Evolutionary conservation across 768 basidiomycete genomes (phyloP).

Genomic region (Russula dissimulans): DNA sequence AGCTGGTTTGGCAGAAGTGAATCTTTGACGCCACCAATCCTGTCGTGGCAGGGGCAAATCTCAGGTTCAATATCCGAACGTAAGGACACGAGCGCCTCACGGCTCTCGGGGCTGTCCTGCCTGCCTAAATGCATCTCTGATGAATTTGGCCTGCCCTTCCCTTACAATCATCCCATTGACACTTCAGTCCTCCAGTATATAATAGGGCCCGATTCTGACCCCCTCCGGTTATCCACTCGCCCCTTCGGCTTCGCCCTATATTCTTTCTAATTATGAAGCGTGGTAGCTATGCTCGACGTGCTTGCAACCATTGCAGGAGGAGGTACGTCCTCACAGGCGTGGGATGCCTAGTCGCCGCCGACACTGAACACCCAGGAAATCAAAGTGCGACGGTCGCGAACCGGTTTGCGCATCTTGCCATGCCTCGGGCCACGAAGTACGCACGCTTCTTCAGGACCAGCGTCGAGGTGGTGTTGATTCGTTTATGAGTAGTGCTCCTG

Average conservation of each 20-base stretch:
- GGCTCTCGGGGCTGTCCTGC: neutral
- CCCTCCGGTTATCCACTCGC: neutral
- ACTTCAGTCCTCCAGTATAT: neutral
- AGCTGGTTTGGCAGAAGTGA: neutral
- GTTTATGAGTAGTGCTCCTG: constrained; percentile 24
- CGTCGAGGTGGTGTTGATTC: neutral
- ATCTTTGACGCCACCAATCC: neutral
- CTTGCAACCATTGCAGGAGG: constrained; percentile 28
- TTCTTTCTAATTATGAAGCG: constrained; percentile 7
- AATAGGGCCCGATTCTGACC: neutral
- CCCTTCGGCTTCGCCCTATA: neutral
- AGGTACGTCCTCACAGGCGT: constrained; percentile 16
- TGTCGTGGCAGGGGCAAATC: neutral
- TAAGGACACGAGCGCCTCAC: neutral
- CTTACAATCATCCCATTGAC: neutral
- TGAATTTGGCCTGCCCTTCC: neutral
- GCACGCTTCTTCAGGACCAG: neutral
- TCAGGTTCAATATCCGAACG: neutral
- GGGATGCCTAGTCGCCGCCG: neutral
- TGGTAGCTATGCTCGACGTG: constrained; percentile 27
- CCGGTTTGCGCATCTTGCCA: constrained; percentile 27
- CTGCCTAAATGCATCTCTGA: neutral
- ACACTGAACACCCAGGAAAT: constrained; percentile 22
- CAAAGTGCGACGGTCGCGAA: constrained; percentile 27
- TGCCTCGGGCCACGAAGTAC: constrained; percentile 21